Conservation (phyloP, 2,329 filamentous ascomycete genomes). For the Coleophoma cylindrospora region DNA sequence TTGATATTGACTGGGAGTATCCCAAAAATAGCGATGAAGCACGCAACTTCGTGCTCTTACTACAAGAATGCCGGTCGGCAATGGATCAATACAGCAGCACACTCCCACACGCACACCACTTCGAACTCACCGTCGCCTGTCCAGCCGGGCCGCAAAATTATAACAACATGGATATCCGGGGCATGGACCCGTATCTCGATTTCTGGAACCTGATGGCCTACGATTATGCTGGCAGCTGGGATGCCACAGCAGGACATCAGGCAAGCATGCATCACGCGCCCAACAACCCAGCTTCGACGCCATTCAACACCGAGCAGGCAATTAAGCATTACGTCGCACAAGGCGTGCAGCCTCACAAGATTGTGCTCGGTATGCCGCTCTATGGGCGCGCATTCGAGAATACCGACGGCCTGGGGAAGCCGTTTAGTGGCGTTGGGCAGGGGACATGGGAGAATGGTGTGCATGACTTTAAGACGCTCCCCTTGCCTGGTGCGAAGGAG, state of each 20-base stretch:
- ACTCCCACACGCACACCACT: constrained; percentile 38
- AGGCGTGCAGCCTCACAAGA: constrained; percentile 63
- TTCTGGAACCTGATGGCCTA: constrained; percentile 87
- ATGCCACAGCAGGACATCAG: constrained; percentile 66
- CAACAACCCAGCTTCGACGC: constrained; percentile 59
- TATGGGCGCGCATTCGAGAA: constrained; percentile 83
- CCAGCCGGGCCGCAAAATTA: constrained; percentile 60
- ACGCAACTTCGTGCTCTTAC: constrained; percentile 51
- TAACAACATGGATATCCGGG: constrained; percentile 53
- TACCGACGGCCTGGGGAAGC: constrained; percentile 67
- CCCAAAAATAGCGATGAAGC: constrained; percentile 51
- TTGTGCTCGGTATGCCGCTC: constrained; percentile 87
- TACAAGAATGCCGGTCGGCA: constrained; percentile 48
- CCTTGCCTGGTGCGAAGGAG: constrained; percentile 61
- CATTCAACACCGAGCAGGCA: constrained; percentile 71
- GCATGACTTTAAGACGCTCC: constrained; percentile 85
- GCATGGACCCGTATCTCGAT: constrained; percentile 62
- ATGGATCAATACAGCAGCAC: constrained; percentile 51
- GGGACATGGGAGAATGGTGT: constrained; percentile 83
- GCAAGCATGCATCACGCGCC: constrained; percentile 67
- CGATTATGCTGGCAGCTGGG: constrained; percentile 84
- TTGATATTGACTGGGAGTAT: constrained; percentile 68
- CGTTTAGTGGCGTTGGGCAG: constrained; percentile 67
- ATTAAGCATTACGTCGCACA: constrained; percentile 63
- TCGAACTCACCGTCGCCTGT: constrained; percentile 60